Evolutionary conservation across 192 early-diverging fungal species (phyloP).

Genomic region (Coemansia guatemalensis): DNA sequence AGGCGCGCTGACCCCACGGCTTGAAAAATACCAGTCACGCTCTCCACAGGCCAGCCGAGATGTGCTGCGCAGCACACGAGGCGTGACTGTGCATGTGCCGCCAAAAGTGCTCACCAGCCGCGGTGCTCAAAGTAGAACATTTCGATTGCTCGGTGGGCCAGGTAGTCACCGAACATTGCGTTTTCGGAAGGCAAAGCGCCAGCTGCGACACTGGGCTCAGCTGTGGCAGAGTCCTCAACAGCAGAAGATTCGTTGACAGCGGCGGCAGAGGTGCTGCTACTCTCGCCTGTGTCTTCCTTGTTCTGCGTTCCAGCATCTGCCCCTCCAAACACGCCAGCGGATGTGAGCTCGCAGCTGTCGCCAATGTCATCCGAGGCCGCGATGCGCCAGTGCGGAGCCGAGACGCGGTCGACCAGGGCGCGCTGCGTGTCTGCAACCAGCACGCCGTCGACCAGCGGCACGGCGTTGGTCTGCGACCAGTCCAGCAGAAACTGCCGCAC

Average conservation of each 20-base stretch:
- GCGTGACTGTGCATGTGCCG: constrained; percentile 8
- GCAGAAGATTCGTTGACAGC: no score
- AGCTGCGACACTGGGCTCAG: background rate
- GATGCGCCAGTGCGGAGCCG: constrained; percentile 25
- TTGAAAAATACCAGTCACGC: no score
- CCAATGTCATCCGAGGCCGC: constrained; percentile 8
- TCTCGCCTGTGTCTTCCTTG: background rate
- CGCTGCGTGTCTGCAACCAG: constrained; percentile 14
- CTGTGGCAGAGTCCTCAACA: background rate
- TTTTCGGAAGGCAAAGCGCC: background rate
- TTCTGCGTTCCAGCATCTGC: background rate
- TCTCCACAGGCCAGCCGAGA: no score
- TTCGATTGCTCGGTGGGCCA: constrained; percentile 51
- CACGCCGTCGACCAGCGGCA: constrained; percentile 45
- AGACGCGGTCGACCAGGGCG: constrained; percentile 12
- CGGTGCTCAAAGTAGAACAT: constrained; percentile 55
- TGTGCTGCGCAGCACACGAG: background rate
- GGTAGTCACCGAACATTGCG: constrained; percentile 35
- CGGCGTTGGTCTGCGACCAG: constrained; percentile 34
- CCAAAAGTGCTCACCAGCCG: constrained; percentile 31
- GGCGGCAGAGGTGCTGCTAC: no score
- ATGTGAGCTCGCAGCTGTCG: background rate
- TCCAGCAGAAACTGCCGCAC: constrained; percentile 36
- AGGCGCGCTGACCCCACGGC: no score
- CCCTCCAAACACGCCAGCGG: background rate